Evolutionary conservation across 1,284 basidiomycete genomes (phyloP).

Genomic region (Melampsora larici-populina): DNA sequence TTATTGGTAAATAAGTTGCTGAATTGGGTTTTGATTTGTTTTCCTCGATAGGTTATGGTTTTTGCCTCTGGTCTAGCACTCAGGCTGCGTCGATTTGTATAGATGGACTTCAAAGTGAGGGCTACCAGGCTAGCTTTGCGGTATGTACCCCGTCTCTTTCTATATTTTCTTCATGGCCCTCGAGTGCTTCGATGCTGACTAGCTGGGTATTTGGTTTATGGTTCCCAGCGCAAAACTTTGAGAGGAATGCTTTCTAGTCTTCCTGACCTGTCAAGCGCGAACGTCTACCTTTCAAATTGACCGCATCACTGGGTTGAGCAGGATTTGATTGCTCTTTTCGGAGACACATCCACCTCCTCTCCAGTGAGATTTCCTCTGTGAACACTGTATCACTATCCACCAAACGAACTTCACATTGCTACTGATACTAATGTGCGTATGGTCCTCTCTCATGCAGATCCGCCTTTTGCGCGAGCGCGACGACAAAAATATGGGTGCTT

Average conservation of each 20-base stretch:
- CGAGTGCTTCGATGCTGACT: neutral
- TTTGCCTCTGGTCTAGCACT: constrained; percentile 28
- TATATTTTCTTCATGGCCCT: neutral
- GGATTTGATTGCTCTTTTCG: constrained; percentile 24
- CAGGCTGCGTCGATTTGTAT: constrained; percentile 21
- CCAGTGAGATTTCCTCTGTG: neutral
- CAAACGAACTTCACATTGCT: neutral
- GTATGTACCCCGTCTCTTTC: neutral
- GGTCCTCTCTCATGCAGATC: neutral
- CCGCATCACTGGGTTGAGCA: constrained; percentile 24
- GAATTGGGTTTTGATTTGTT: neutral
- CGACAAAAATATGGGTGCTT: neutral
- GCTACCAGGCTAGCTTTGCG: constrained; percentile 35
- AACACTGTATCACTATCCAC: too few species aligned
- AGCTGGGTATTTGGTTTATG: neutral
- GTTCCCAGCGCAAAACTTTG: constrained; percentile 21
- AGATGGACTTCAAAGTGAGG: constrained; percentile 9
- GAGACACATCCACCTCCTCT: constrained; percentile 17
- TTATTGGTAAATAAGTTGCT: neutral
- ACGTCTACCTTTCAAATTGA: constrained; percentile 33
- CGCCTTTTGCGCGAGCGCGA: constrained; percentile 31
- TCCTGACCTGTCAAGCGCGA: constrained; percentile 27
- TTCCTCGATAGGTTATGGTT: constrained; percentile 19
- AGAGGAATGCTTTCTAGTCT: constrained; percentile 30
- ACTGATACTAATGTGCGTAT: neutral